These are phyloP conservation scores for Arthrobotrys conoides DNA, from an alignment of 2,329 filamentous ascomycete species.

Conservation along the genomic window DNA sequence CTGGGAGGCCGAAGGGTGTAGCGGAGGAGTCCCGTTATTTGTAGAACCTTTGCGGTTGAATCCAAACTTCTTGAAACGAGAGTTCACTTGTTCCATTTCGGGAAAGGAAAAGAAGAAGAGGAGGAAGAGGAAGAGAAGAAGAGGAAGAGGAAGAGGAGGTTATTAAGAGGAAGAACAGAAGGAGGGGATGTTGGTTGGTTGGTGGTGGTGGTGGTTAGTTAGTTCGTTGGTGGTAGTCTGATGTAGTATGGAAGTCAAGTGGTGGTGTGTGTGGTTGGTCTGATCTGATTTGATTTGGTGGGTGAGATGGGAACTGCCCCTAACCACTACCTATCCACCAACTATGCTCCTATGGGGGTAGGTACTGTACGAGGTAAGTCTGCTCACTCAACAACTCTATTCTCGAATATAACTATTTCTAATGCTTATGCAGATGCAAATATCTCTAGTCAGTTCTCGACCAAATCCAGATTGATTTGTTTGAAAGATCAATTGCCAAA, in stretches of 20 bases:
- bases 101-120: slow-evolving; percentile 44
- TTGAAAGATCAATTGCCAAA: no score
- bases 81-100: slow-evolving; percentile 70
- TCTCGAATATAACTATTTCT: neutral
- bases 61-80: slow-evolving; percentile 70
- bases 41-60: slow-evolving; percentile 68
- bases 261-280: slow-evolving; percentile 14
- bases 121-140: slow-evolving; percentile 54
- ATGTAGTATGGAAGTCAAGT: slow-evolving; percentile 8
- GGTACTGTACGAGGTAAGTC: no score
- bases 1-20: slow-evolving; percentile 53
- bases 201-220: neutral
- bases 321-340: no score
- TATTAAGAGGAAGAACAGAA: slow-evolving; percentile 46
- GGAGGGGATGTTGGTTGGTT: slow-evolving; percentile 23
- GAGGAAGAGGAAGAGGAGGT: slow-evolving; percentile 50
- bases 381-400: no score
- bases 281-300: neutral
- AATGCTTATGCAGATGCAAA: slow-evolving; percentile 9
- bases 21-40: slow-evolving; percentile 62
- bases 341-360: no score
- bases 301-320: neutral
- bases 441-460: neutral
- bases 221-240: neutral
- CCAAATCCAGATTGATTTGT: neutral